A percentile compares a stretch with the other conserved stretches of the same genome.
Conservation (phyloP, 2,329 filamentous ascomycete species). For the Epichloe festucae region DNA sequence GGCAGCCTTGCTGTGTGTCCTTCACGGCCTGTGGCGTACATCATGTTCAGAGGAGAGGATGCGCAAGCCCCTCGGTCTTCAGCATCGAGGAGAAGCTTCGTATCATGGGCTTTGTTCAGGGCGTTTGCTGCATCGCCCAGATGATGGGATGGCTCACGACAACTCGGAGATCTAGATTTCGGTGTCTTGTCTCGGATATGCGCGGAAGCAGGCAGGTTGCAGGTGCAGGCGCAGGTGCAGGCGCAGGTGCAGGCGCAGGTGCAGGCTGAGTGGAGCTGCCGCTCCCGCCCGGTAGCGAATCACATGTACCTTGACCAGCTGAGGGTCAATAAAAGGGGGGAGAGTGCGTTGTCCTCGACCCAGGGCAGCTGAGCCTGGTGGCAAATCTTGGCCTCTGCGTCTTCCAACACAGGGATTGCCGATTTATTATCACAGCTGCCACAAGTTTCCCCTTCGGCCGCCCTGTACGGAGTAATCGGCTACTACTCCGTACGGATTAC, state of each 20-base stretch:
- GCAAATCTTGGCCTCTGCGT: no score
- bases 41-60: not conserved
- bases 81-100: no score
- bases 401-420: no score
- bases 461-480: no score
- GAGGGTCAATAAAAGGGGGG: not conserved
- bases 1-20: not conserved
- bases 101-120: no score
- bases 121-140: no score
- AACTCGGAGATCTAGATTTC: not conserved
- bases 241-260: not conserved
- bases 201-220: not conserved
- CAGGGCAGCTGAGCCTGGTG: not conserved
- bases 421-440: no score
- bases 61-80: not conserved
- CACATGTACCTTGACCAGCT: slow-evolving; percentile 20
- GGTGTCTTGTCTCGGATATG: not conserved
- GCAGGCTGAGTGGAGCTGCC: not conserved
- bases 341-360: not conserved
- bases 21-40: not conserved
- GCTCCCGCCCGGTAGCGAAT: slow-evolving; percentile 21
- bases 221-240: not conserved
- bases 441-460: no score
- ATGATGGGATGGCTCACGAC: no score
- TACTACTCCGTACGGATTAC: no score